Conservation (phyloP, 176 grass and related monocot genomes). For the Oryza glumipatula region DNA sequence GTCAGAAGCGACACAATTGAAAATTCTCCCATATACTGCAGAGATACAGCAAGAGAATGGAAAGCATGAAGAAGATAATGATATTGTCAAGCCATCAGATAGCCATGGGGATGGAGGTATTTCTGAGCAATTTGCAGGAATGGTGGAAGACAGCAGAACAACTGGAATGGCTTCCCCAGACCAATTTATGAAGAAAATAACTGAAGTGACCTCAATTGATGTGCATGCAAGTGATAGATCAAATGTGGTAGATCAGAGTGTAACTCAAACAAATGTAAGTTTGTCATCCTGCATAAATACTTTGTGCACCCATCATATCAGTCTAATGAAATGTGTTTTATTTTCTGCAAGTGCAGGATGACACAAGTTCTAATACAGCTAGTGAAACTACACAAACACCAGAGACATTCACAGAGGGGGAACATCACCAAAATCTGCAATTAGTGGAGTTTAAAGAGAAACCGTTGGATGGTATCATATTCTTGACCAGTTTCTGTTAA, state of each 20-base stretch:
- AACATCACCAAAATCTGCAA: conserved; percentile 32
- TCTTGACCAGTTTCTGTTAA: conserved; percentile 8
- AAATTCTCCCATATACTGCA: not conserved
- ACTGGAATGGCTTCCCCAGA: not conserved
- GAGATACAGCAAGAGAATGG: conserved; percentile 14
- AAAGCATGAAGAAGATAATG: not conserved
- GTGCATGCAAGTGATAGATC: not conserved
- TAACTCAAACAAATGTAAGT: conserved; percentile 46
- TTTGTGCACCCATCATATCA: not conserved
- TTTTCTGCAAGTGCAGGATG: conserved; percentile 40
- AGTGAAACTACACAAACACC: conserved; percentile 13
- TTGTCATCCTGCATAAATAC: conserved; percentile 10
- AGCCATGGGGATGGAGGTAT: not conserved
- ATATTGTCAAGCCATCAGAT: not conserved
- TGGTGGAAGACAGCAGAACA: not conserved
- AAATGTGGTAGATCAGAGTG: conserved; percentile 3
- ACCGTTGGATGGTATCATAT: conserved; percentile 46
- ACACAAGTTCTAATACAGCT: not conserved
- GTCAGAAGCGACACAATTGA: conserved; percentile 29
- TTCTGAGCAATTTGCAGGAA: not conserved
- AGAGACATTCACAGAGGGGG: conserved; percentile 7
- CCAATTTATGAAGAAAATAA: conserved; percentile 21
- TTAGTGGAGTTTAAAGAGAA: conserved; percentile 22
- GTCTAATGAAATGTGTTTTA: not conserved
- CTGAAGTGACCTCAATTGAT: conserved; percentile 16